phyloP scores from a whole-genome alignment of 768 basidiomycete genomes.

The Russula virescens region DNA sequence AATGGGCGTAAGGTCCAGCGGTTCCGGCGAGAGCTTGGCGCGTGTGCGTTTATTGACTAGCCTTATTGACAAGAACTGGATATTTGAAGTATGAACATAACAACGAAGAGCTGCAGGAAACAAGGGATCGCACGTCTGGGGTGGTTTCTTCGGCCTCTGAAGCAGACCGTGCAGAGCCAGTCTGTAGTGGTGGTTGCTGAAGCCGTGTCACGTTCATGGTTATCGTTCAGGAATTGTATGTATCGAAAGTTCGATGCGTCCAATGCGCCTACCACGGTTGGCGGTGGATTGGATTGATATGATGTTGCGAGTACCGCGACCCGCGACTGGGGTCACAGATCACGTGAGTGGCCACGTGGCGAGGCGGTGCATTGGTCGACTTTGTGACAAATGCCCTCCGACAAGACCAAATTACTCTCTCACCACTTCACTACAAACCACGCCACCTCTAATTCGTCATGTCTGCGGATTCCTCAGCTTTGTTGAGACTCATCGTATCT shows the following conservation, averaged over 20 bases:
- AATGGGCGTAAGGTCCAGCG: constrained; percentile 39
- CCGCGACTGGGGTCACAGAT: too few species aligned
- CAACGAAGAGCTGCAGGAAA: background rate
- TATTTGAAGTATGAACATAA: background rate
- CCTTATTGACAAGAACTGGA: constrained; percentile 35
- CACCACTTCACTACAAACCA: background rate
- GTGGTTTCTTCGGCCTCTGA: constrained; percentile 21
- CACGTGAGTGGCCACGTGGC: background rate
- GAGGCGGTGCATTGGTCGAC: too few species aligned
- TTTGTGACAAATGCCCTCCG: too few species aligned
- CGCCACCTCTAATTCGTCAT: background rate
- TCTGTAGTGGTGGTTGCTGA: constrained; percentile 17
- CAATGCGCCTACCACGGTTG: too few species aligned
- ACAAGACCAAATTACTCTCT: too few species aligned
- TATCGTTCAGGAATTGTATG: background rate
- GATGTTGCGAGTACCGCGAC: too few species aligned
- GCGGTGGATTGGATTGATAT: too few species aligned
- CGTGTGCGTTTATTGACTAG: constrained; percentile 57
- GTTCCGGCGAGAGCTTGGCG: constrained; percentile 51
- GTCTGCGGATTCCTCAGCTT: constrained; percentile 32
- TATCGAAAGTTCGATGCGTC: too few species aligned
- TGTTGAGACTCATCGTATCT: constrained; percentile 49
- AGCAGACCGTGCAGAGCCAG: constrained; percentile 7
- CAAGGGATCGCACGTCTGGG: constrained; percentile 18
- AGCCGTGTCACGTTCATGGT: constrained; percentile 23